Evolutionary conservation across 2,329 filamentous ascomycete genomes (phyloP), one percentile per base, ranked within the genome.

Genomic region (Cladosporium halotolerans): DNA sequence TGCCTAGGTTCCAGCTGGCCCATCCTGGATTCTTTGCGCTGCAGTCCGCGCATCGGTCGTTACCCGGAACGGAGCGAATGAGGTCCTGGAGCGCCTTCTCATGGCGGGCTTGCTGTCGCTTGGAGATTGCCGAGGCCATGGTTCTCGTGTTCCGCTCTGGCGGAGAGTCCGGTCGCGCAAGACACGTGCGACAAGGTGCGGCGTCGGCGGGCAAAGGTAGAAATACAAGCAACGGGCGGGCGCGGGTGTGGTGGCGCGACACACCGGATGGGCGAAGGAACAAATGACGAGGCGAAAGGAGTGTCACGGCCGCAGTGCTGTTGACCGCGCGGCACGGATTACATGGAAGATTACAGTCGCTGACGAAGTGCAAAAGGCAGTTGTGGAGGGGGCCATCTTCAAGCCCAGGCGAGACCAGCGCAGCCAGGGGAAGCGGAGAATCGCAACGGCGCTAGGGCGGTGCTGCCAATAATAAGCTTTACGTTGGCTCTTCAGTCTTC

Each of bases 1-100:
- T 83, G 56, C 93, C 93, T 73, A 99, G 76, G 88, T 96, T 96
- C 91, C 91, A 96, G 76, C 89, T 95, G 71, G 91, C 90, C 91
- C 91, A 96, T 75, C 84, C 89, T 83, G 93, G 93, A 72, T 96
- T 97, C 70, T 84, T 84, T 57, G 89, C 85, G 68, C 85, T 81
- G 74, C 93, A 99, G 73, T 99, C 93, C 59, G 93, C 93, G 76
- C 93, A 99, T 65, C 83, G 77, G 69, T 93, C 90, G 76, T 99
- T 99, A 55, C 93, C 93, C 8, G 90, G 82, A 9, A 95, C 79
- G 36, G 77, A 83, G 61, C 87, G 87, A 61, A 97, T 85, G 58
- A 99, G 81, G 45, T 97, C 92, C 67, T 96, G 89, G 61, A 99
- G 79, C 53, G 83, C 78, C 69, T 89, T 89, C 77, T 99, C 93